Base-by-base conservation (phyloP, 2,329 filamentous ascomycete genomes). In the Diaporthe sp. region DNA sequence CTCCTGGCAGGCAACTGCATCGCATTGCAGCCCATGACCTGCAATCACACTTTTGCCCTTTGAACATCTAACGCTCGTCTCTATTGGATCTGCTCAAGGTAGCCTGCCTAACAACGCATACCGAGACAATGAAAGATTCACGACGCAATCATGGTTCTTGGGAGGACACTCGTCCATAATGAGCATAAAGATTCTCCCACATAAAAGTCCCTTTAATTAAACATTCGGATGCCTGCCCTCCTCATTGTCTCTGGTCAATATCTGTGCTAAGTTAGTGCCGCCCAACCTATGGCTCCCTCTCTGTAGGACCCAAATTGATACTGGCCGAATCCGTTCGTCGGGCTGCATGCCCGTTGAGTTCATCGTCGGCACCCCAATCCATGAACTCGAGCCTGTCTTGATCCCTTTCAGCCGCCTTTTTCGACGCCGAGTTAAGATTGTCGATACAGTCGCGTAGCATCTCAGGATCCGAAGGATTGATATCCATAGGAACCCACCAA, bases 401-500 rank as follows among this genome's bases (percentile, higher is more conserved):
- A 30, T 35, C 28, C 52, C 68, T 71, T n/a, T 45, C 40, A 12
- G 19, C 60, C 38, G 60, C 61, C 40, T 64, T 70, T 12, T 61
- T 71, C 4, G 33, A 75, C 12, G 60, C 73, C 28, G 28, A 52
- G 9, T 60, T 67, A 5, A 54, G 40, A 6, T 42, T 66, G 30
- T 42, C 73, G 15, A 50, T 50, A 38, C 35, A 67, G 19, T 45
- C 70, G 2, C 35, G 71, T 35, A 71, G 50, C 40, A 67, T 61
- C 17, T 55, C 45, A 9, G 68, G 73, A 9, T 67, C 28, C 9
- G 57, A 60, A 45, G 68, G 68, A 35, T 72, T 58, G 10, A 7
- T 33, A 22, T 72, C 69, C 40, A 30, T 55, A 45, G 38, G 69
- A 33, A 74, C 60, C 50, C 50, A 72, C 40, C 70, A 42, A 19